Evolutionary conservation across 2,329 filamentous ascomycete species (phyloP).

Genomic region (Penicillium hesseltinei): DNA sequence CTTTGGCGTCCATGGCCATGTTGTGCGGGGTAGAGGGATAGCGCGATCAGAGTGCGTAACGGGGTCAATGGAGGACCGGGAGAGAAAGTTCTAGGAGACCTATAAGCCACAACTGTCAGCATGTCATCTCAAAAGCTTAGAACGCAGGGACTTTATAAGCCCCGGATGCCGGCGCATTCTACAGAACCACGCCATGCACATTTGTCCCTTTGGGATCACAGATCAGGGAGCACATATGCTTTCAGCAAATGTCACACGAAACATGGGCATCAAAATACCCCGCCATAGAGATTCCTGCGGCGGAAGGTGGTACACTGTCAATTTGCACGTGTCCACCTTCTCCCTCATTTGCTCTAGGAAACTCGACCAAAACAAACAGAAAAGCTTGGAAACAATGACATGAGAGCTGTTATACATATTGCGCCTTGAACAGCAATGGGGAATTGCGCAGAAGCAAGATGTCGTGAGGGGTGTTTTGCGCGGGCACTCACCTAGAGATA

Average conservation of each 20-base stretch:
- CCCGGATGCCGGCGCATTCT: slow-evolving; percentile 8
- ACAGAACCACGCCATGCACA: neutral
- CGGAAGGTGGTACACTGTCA: neutral
- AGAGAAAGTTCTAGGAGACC: neutral
- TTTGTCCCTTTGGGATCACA: neutral
- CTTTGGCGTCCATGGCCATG: slow-evolving; percentile 70
- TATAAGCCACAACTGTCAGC: neutral
- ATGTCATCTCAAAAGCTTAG: neutral
- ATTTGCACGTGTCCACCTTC: slow-evolving; percentile 15
- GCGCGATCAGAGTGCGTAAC: neutral
- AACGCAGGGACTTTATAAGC: neutral
- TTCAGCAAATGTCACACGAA: neutral
- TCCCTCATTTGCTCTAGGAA: neutral
- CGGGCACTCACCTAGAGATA: slow-evolving; percentile 17
- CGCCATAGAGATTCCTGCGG: neutral
- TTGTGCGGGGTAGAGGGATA: slow-evolving; percentile 2
- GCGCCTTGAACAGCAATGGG: neutral
- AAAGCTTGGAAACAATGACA: neutral
- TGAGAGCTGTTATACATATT: neutral
- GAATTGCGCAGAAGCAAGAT: slow-evolving; percentile 4
- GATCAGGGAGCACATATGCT: neutral
- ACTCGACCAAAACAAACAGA: neutral
- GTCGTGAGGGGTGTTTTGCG: slow-evolving; percentile 14
- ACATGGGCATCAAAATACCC: neutral
- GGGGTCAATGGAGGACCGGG: neutral